Percentiles rank a stretch among this genome's conserved stretches.
Evolutionary conservation across 495 filamentous ascomycete genomes (phyloP).

Genomic region (Hypoxylon crocopeplum): DNA sequence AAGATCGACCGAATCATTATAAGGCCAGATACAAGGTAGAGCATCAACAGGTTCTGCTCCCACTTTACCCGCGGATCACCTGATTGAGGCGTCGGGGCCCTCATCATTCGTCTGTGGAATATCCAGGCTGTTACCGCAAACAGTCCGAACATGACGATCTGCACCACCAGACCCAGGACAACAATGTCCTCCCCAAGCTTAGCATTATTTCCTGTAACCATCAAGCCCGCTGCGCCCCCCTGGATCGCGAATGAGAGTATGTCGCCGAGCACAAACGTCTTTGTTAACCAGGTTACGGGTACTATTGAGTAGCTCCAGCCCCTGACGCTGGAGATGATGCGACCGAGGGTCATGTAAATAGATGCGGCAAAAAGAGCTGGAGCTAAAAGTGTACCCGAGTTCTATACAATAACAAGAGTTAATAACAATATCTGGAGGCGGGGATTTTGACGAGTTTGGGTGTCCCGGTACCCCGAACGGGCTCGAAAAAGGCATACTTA

Average conservation of each 20-base stretch:
- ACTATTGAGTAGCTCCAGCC: neutral
- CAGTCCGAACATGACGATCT: neutral
- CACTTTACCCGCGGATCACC: neutral
- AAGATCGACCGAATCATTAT: neutral
- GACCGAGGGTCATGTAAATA: neutral
- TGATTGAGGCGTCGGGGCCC: neutral
- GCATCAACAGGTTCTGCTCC: neutral
- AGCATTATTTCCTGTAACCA: neutral
- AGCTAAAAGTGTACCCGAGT: no score
- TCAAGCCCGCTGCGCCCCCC: neutral
- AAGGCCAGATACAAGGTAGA: neutral
- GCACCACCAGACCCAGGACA: no score
- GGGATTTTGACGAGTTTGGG: no score
- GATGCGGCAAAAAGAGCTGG: neutral
- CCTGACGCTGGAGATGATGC: neutral
- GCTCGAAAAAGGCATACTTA: no score
- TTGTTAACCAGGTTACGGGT: neutral
- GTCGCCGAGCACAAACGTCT: neutral
- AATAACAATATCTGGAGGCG: neutral
- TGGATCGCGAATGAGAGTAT: neutral
- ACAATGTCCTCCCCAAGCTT: neutral
- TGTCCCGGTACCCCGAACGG: no score
- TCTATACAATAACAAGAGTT: neutral
- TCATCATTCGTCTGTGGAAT: neutral
- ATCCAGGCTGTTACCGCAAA: neutral